phyloP scores from a whole-genome alignment of 768 basidiomycete species.

The Kwoniella sp. region DNA sequence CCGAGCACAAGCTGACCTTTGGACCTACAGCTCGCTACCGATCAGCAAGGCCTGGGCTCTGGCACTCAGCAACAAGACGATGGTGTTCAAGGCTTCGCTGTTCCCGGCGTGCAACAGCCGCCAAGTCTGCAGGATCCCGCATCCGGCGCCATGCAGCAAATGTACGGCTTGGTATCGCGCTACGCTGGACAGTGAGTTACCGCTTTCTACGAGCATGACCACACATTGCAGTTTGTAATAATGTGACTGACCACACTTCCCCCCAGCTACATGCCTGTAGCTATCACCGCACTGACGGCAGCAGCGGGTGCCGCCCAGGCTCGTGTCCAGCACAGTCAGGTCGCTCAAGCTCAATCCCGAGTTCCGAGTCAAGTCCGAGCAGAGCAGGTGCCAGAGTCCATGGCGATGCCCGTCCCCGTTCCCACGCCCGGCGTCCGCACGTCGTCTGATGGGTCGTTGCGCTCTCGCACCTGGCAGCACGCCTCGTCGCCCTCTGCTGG shows the following conservation, averaged over 20 bases:
- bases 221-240: neutral
- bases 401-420: constrained; percentile 39
- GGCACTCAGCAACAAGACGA: neutral
- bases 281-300: constrained; percentile 26
- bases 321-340: neutral
- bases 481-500: too few relatives aligned
- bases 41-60: neutral
- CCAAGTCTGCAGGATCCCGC: constrained; percentile 49
- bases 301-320: constrained; percentile 12
- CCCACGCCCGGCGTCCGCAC: constrained; percentile 21
- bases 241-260: neutral
- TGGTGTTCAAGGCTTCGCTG: constrained; percentile 10
- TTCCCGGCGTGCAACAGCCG: constrained; percentile 31
- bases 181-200: constrained; percentile 43
- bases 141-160: constrained; percentile 37
- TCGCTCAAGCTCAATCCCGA: constrained; percentile 1
- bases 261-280: constrained; percentile 37
- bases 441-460: constrained; percentile 10
- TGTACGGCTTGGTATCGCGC: constrained; percentile 32
- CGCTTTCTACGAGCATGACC: neutral
- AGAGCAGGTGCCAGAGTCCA: constrained; percentile 23
- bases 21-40: constrained; percentile 14
- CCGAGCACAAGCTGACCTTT: too few relatives aligned
- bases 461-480: constrained; percentile 24
- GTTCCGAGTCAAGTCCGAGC: neutral